phyloP scores from a whole-genome alignment of 805 yeast genomes.

The Cyberlindnera maritima region DNA sequence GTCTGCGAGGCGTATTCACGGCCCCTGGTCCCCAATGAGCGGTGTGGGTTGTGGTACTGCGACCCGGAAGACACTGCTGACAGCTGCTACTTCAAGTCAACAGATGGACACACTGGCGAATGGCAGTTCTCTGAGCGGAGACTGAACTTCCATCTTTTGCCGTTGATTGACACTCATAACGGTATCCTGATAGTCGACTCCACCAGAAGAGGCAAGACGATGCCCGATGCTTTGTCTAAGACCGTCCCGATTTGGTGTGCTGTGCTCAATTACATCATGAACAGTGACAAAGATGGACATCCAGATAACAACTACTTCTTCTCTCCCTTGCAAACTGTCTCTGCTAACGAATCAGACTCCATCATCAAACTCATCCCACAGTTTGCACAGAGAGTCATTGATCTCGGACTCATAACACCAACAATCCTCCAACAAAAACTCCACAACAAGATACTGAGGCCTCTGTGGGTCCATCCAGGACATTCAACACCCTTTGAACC shows the following conservation, averaged over 20 bases:
- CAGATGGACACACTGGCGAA: constrained; percentile 83
- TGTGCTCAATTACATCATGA: constrained; percentile 55
- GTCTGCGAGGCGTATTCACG: constrained; percentile 35
- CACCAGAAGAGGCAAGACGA: constrained; percentile 77
- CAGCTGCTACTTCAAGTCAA: constrained; percentile 78
- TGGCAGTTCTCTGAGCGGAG: constrained; percentile 79
- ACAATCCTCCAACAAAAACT: constrained; percentile 32
- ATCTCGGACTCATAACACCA: constrained; percentile 39
- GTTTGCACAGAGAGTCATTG: constrained; percentile 44
- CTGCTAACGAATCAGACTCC: constrained; percentile 52
- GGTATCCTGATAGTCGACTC: constrained; percentile 76
- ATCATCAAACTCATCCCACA: constrained; percentile 46
- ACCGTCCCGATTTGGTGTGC: constrained; percentile 94
- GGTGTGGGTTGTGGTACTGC: constrained; percentile 89
- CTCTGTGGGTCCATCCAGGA: constrained; percentile 70
- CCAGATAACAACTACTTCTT: constrained; percentile 35
- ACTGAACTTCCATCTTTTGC: constrained; percentile 68
- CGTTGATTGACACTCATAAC: constrained; percentile 36
- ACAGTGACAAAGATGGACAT: constrained; percentile 1
- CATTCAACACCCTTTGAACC: constrained; percentile 32
- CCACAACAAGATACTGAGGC: constrained; percentile 51
- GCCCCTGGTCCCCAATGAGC: constrained; percentile 68
- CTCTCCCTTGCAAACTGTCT: constrained; percentile 53
- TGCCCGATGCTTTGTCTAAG: constrained; percentile 86
- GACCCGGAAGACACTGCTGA: constrained; percentile 40